Percentiles rank a stretch among this genome's conserved stretches.
phyloP scores from a whole-genome alignment of 371 early-diverging fungal genomes.

The Haplosporangium sp. region DNA sequence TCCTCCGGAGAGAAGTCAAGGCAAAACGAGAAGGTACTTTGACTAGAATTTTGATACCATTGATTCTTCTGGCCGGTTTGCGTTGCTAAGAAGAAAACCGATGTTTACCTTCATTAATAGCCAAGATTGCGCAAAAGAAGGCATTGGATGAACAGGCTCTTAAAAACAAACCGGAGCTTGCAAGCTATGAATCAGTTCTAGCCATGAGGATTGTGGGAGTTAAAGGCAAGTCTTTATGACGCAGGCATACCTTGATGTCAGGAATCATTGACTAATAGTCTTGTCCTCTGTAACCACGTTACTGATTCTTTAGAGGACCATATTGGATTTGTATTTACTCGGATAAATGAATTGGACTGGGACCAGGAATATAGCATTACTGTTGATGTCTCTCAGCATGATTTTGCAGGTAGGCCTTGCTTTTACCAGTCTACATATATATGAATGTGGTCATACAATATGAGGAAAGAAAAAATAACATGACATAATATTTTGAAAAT shows the following conservation, averaged over 20 bases:
- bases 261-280: no score
- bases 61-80: no score
- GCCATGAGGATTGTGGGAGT: slow-evolving; percentile 50
- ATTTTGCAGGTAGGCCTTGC: slow-evolving; percentile 34
- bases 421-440: neutral
- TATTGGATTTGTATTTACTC: slow-evolving; percentile 52
- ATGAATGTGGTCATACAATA: neutral
- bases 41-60: neutral
- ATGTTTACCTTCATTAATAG: slow-evolving; percentile 2
- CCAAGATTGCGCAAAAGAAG: slow-evolving; percentile 45
- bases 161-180: slow-evolving; percentile 41
- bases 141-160: slow-evolving; percentile 46
- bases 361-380: slow-evolving; percentile 41
- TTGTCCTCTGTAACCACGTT: neutral
- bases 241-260: no score
- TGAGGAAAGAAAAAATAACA: neutral
- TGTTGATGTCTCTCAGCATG: slow-evolving; percentile 37
- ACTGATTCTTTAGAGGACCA: slow-evolving; percentile 39
- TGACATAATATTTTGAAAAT: neutral
- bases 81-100: no score
- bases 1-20: slow-evolving; percentile 41
- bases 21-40: slow-evolving; percentile 51
- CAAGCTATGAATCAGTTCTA: slow-evolving; percentile 5
- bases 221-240: slow-evolving; percentile 24
- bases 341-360: slow-evolving; percentile 50